A percentile compares a stretch with the other conserved stretches of the same genome.
These are phyloP conservation scores for Bryopsis sp. DNA, from an alignment of 139 green algal species.

Conservation along the genomic window DNA sequence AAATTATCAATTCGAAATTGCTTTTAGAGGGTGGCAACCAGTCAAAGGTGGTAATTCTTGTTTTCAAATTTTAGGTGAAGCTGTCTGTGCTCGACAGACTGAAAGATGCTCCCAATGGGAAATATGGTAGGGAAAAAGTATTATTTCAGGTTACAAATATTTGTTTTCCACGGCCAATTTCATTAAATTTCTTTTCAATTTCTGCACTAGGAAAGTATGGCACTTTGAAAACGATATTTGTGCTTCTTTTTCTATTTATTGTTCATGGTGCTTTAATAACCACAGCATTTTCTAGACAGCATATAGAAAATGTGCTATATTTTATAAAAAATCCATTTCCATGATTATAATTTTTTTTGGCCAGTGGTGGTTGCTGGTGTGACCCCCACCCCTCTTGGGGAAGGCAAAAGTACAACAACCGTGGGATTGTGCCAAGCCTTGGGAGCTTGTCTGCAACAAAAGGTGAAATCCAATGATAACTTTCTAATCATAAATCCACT, in stretches of 20 bases:
- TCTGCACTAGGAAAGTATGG: too few species aligned
- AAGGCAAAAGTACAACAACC: constrained; percentile 96
- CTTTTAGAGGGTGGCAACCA: too few species aligned
- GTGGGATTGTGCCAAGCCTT: constrained; percentile 95
- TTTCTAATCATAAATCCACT: background rate
- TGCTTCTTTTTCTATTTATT: too few species aligned
- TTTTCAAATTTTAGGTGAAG: constrained; percentile 46
- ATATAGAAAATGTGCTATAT: too few species aligned
- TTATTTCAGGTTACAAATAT: background rate
- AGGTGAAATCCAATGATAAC: constrained; percentile 28
- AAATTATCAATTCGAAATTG: too few species aligned
- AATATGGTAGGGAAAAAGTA: constrained; percentile 55
- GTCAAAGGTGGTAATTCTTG: background rate
- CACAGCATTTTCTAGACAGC: too few species aligned
- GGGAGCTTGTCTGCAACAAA: constrained; percentile 73
- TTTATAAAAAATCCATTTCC: background rate
- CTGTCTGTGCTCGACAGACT: constrained; percentile 55
- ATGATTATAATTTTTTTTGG: constrained; percentile 1
- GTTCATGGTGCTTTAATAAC: too few species aligned
- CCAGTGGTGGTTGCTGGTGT: constrained; percentile 94
- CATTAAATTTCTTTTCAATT: too few species aligned
- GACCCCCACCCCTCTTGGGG: constrained; percentile 88
- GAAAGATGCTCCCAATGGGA: constrained; percentile 39
- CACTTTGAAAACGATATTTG: too few species aligned
- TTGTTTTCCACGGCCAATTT: too few species aligned